phyloP scores from a whole-genome alignment of 495 filamentous ascomycete genomes.

The Penicillium tannophilum region DNA sequence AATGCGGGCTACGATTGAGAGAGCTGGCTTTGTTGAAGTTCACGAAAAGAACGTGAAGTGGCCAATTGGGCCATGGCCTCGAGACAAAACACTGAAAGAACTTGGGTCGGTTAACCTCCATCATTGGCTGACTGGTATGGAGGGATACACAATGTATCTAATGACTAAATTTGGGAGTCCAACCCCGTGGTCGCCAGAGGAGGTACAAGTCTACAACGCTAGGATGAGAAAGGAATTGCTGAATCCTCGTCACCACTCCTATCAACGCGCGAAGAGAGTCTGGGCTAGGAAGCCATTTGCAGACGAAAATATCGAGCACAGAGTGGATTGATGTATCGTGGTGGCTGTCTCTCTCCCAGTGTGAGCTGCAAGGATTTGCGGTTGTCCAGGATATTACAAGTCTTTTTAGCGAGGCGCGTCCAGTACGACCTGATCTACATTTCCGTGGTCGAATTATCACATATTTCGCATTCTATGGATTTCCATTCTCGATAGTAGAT shows the following conservation, averaged over 20 bases:
- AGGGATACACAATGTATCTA: conserved; percentile 6
- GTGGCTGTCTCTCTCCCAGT: too few species aligned
- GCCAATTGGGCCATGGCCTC: conserved; percentile 11
- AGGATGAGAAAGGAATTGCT: conserved; percentile 24
- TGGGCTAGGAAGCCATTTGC: not conserved
- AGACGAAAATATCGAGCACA: not conserved
- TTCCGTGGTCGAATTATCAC: too few species aligned
- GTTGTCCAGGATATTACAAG: too few species aligned
- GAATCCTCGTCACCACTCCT: conserved; percentile 26
- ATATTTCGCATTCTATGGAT: too few species aligned
- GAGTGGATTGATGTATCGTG: too few species aligned
- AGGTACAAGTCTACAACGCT: conserved; percentile 28
- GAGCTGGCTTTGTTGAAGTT: conserved; percentile 7
- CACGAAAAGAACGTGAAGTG: conserved; percentile 4
- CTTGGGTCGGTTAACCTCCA: not conserved
- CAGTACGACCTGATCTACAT: too few species aligned
- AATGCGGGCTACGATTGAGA: not conserved
- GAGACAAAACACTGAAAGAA: conserved; percentile 4
- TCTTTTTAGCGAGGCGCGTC: too few species aligned
- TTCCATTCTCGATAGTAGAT: too few species aligned
- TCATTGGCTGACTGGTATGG: conserved; percentile 9
- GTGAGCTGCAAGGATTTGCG: too few species aligned
- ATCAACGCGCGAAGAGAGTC: conserved; percentile 14
- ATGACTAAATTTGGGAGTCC: conserved; percentile 7
- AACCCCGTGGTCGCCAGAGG: conserved; percentile 7